Base-by-base conservation (phyloP, 495 filamentous ascomycete genomes). In the Lophium mytilinum region DNA sequence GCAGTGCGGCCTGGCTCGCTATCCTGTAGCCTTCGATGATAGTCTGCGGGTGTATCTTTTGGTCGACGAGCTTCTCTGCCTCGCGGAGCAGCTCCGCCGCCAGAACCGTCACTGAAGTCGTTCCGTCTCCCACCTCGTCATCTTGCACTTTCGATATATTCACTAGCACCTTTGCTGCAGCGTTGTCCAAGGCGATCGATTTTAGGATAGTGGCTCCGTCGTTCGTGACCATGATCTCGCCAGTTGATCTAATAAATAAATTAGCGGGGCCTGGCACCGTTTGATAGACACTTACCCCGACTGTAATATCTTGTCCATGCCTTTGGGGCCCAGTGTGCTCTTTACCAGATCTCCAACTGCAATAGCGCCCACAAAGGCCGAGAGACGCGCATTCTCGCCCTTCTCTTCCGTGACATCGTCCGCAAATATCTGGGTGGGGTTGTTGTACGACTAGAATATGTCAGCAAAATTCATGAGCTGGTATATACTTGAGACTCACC, bases 81-180 rank as follows among this genome's bases (percentile, higher is more conserved):
- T 97, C 94, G 49, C 94, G 87, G 49, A 98, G 80, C 42, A 98
- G 80, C 76, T 98, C 93, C 19, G 93, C 94, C 18, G 93, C 90
- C 58, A 98, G 76, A 11, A 98, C 94, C 33, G 93, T 84, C 15
- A 98, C 93, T 24, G 84, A 87, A 24, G 87, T 91, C 33, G 93
- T 98, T 9, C 93, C 93, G 66, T 98, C 93, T 63, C 93, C 93
- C 19, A 97, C 93, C 68, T 97, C 94, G 69, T 98, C 93, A 68
- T 98, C 93, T 70, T 98, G 93, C 3, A 98, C 93, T 75, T 98
- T 98, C 50, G 93, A 97, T 68, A 98, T 97, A 71, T 98, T 98
- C 62, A 98, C 93, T 45, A 98, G 81, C 2, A 92, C 88, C 75
- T 98, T 98, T 19, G 93, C 93, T 0, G 93, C 93, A 18, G 93